Percentiles rank a stretch among this genome's conserved stretches.
Conservation (phyloP, 345 rosid species). For the Crucihimalaya himalaica region DNA sequence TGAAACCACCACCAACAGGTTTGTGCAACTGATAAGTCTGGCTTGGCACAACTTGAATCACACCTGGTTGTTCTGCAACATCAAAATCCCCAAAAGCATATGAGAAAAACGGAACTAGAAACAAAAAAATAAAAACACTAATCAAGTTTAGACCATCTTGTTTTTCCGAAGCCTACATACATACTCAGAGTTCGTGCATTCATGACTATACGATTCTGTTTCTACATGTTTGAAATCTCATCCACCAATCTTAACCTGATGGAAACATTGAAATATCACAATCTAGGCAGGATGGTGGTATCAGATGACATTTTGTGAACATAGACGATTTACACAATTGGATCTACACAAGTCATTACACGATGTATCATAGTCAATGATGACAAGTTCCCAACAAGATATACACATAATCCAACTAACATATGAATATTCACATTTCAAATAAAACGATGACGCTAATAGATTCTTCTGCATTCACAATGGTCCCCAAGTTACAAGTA, state of each 20-base stretch:
- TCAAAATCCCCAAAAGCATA: background rate
- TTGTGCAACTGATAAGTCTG: slow-evolving; percentile 62
- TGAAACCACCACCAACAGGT: slow-evolving; percentile 35
- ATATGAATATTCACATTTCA: background rate
- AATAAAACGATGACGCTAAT: background rate
- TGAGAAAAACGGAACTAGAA: background rate
- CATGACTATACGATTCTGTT: background rate
- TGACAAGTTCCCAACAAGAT: background rate
- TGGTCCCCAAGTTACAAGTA: background rate
- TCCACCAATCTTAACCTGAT: background rate
- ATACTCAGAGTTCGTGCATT: background rate
- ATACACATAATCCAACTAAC: background rate
- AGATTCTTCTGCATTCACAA: background rate
- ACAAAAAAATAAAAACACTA: background rate
- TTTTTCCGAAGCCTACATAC: background rate
- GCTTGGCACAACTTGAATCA: slow-evolving; percentile 79
- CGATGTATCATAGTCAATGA: background rate
- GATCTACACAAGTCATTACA: background rate
- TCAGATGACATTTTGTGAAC: background rate
- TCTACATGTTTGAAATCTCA: background rate
- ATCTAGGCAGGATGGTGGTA: background rate
- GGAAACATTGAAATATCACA: background rate
- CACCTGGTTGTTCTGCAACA: slow-evolving; percentile 82
- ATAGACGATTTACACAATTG: background rate
- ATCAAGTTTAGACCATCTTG: background rate